phyloP scores from a whole-genome alignment of 768 basidiomycete species.

The Agrocybe praecox region DNA sequence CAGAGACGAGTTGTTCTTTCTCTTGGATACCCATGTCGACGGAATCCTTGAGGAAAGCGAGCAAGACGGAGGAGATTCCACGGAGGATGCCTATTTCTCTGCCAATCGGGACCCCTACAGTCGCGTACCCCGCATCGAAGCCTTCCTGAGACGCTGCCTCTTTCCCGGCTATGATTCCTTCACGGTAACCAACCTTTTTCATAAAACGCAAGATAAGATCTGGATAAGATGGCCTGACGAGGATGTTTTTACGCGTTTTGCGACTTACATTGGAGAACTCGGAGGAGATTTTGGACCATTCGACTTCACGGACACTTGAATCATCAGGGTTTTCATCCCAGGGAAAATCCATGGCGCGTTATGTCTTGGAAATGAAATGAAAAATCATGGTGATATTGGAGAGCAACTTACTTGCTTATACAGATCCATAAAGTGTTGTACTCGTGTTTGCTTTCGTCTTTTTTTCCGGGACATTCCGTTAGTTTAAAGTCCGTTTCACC shows the following conservation, averaged over 20 bases:
- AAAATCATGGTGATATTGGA: too few species aligned
- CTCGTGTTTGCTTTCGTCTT: too few species aligned
- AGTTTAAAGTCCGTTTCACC: too few species aligned
- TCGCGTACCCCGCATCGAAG: constrained; percentile 85
- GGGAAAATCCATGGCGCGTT: constrained; percentile 48
- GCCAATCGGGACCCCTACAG: constrained; percentile 72
- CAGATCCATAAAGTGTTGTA: too few species aligned
- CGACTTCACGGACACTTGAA: constrained; percentile 42
- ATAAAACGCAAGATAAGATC: background rate
- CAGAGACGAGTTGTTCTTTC: constrained; percentile 31
- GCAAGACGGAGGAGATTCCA: constrained; percentile 66
- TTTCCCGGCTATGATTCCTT: constrained; percentile 93
- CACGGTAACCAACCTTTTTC: constrained; percentile 82
- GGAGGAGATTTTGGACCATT: constrained; percentile 70
- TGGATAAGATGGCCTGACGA: background rate
- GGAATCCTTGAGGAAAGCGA: constrained; percentile 53
- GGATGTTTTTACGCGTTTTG: constrained; percentile 13
- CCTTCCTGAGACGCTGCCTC: constrained; percentile 85
- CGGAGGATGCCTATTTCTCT: constrained; percentile 78
- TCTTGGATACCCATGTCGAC: background rate
- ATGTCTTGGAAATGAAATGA: background rate
- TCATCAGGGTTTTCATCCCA: constrained; percentile 56
- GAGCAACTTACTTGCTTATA: too few species aligned
- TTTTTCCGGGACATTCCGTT: too few species aligned
- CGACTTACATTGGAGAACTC: constrained; percentile 68